Evolutionary conservation across 345 rosid genomes (phyloP).

Genomic region (Eucalyptus erythrocorys): DNA sequence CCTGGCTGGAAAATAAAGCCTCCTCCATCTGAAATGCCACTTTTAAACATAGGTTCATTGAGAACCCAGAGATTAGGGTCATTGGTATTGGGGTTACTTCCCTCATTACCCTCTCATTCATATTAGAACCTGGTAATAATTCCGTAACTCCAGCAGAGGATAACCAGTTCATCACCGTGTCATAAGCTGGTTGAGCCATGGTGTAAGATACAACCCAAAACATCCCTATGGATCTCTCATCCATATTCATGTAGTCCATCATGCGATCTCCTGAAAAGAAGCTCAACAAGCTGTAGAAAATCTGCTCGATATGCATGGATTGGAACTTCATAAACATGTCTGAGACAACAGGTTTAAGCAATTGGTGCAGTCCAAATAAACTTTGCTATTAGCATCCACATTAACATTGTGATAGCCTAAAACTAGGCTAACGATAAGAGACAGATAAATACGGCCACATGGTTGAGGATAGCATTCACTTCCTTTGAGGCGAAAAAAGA

Average conservation of each 20-base stretch:
- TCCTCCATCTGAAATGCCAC: slow-evolving; percentile 81
- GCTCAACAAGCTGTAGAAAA: not conserved
- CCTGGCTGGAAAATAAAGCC: slow-evolving; percentile 78
- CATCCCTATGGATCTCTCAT: slow-evolving; percentile 94
- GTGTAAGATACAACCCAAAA: slow-evolving; percentile 98
- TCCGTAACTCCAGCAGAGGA: slow-evolving; percentile 73
- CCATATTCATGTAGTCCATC: slow-evolving; percentile 96
- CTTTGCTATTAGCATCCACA: not conserved
- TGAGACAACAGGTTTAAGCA: not conserved
- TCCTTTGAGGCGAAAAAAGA: not conserved
- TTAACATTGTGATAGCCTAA: not conserved
- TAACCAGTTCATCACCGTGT: slow-evolving; percentile 75
- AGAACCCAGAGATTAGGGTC: slow-evolving; percentile 83
- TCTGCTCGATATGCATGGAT: not conserved
- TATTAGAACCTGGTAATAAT: slow-evolving; percentile 39
- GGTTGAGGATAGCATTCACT: not conserved
- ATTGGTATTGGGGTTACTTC: slow-evolving; percentile 96
- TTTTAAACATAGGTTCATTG: slow-evolving; percentile 73
- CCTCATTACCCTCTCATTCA: slow-evolving; percentile 75
- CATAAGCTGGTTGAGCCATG: slow-evolving; percentile 94
- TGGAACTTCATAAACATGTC: not conserved
- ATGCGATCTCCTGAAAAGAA: slow-evolving; percentile 64
- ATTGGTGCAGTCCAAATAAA: not conserved
- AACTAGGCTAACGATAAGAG: not conserved
- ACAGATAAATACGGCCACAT: not conserved